A percentile compares a stretch with the other conserved stretches of the same genome.
These are phyloP conservation scores for Coemansia sp. DNA, from an alignment of 371 early-diverging fungal genomes.

Conservation along the genomic window DNA sequence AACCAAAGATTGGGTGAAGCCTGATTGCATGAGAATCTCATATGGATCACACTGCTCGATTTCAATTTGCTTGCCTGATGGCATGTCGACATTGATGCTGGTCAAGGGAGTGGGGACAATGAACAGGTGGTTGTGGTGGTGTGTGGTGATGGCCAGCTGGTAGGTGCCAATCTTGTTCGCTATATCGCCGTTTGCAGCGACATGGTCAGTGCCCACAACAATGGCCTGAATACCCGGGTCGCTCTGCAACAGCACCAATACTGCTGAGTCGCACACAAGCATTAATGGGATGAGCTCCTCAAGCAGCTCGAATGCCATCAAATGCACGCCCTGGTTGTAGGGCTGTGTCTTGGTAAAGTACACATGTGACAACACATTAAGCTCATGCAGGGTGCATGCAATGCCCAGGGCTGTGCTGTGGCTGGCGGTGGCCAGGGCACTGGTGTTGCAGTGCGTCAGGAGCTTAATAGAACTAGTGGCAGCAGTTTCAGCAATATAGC, in stretches of 20 bases:
- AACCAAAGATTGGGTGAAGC: constrained; percentile 54
- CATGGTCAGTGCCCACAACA: constrained; percentile 95
- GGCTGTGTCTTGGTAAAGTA: constrained; percentile 96
- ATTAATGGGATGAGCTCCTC: constrained; percentile 89
- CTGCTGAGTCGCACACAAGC: constrained; percentile 91
- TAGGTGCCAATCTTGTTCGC: constrained; percentile 99
- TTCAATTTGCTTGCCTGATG: constrained; percentile 71
- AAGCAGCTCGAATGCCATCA: constrained; percentile 95
- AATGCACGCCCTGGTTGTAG: constrained; percentile 93
- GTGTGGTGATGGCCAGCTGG: constrained; percentile 89
- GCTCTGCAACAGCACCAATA: constrained; percentile 62
- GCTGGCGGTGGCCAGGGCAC: constrained; percentile 83
- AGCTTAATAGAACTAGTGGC: constrained; percentile 52
- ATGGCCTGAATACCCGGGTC: constrained; percentile 70
- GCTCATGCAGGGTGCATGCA: constrained; percentile 72
- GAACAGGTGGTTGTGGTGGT: constrained; percentile 80
- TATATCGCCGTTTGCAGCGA: constrained; percentile 95
- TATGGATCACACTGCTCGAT: constrained; percentile 83
- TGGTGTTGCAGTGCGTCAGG: constrained; percentile 97
- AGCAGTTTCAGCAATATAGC: constrained; percentile 48
- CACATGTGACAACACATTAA: constrained; percentile 65
- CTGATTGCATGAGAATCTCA: constrained; percentile 76
- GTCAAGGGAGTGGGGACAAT: constrained; percentile 96
- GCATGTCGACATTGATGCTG: constrained; percentile 70
- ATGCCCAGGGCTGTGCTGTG: constrained; percentile 88